A percentile compares a stretch with the other conserved stretches of the same genome.
These are phyloP conservation scores for Coelastrella sp. DNA, from an alignment of 139 green algal genomes.

Conservation along the genomic window DNA sequence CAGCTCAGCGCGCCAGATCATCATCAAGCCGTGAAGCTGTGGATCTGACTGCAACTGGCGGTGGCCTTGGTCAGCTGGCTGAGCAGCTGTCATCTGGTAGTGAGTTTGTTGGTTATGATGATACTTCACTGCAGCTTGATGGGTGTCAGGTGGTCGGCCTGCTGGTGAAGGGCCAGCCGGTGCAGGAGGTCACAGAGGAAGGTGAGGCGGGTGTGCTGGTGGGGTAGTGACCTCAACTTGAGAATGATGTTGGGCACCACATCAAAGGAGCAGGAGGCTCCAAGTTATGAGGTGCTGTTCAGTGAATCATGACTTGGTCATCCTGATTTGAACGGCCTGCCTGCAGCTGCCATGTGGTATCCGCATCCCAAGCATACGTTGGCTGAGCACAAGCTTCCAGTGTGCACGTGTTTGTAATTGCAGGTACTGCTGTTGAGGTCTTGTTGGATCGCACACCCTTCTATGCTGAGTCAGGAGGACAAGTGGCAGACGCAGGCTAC, in stretches of 20 bases:
- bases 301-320: neutral
- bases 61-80: conserved; percentile 58
- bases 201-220: conserved; percentile 41
- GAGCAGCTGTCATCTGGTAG: conserved; percentile 53
- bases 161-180: conserved; percentile 62
- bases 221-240: neutral
- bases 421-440: conserved; percentile 62
- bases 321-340: too few species aligned
- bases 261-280: neutral
- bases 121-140: conserved; percentile 1
- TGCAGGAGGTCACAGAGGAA: conserved; percentile 54
- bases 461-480: conserved; percentile 91
- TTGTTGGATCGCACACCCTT: conserved; percentile 88
- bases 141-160: conserved; percentile 69
- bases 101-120: conserved; percentile 78
- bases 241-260: neutral
- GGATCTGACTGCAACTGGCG: conserved; percentile 71
- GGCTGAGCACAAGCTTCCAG: too few species aligned
- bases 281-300: neutral
- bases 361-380: too few species aligned
- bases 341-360: too few species aligned
- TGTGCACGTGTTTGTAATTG: neutral
- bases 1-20: conserved; percentile 67
- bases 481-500: conserved; percentile 77
- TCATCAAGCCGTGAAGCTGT: conserved; percentile 69